phyloP scores from a whole-genome alignment of 2,329 filamentous ascomycete genomes.

The Pseudocercospora eumusae region DNA sequence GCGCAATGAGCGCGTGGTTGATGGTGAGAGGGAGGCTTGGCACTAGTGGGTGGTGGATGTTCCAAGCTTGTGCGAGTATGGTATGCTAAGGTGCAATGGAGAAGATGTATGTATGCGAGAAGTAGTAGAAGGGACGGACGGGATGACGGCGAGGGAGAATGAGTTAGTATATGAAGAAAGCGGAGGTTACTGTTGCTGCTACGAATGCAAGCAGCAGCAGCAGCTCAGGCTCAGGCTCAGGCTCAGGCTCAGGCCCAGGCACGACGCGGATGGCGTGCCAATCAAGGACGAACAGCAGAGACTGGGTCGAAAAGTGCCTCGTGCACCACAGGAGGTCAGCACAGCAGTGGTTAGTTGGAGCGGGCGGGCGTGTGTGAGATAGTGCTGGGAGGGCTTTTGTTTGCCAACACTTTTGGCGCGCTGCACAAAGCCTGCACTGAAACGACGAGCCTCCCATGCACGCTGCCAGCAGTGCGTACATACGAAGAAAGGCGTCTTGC shows the following conservation, averaged over 20 bases:
- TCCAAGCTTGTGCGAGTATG: conserved; percentile 9
- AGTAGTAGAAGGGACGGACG: background rate
- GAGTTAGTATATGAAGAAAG: conserved; percentile 16
- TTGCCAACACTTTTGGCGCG: background rate
- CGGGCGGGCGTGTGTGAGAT: background rate
- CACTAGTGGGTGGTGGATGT: conserved; percentile 6
- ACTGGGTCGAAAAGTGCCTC: conserved; percentile 18
- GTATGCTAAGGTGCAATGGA: conserved; percentile 19
- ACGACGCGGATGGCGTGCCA: conserved; percentile 13
- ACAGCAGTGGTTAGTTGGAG: background rate
- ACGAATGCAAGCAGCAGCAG: conserved; percentile 1
- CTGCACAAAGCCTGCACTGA: background rate
- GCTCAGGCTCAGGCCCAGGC: background rate
- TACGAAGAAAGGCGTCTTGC: no score
- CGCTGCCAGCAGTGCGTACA: background rate
- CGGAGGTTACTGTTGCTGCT: conserved; percentile 12
- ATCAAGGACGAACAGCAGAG: conserved; percentile 8
- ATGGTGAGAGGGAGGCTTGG: conserved; percentile 20
- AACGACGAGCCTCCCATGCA: conserved; percentile 11
- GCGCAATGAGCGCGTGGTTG: conserved; percentile 29
- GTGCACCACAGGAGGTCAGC: conserved; percentile 17
- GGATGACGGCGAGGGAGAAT: background rate
- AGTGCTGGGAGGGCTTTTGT: conserved; percentile 9
- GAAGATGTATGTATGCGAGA: conserved; percentile 15
- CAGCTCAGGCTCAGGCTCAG: conserved; percentile 9